Conservation (phyloP, 768 basidiomycete species). For the Pholiota conissans region DNA sequence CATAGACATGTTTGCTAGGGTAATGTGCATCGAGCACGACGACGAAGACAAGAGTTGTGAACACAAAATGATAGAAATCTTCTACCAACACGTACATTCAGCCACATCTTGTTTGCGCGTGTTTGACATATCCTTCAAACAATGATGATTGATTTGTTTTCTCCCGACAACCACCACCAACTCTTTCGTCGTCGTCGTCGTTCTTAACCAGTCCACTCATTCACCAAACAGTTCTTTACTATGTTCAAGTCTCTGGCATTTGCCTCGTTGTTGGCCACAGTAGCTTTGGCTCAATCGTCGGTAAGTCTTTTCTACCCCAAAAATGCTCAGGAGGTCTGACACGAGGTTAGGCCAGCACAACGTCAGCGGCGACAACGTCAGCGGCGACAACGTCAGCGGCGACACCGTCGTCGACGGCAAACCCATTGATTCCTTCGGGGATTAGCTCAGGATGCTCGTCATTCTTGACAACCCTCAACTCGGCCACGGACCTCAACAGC, state of each 20-base stretch:
- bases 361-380: not conserved
- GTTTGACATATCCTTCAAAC: conserved; percentile 26
- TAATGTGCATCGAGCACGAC: not conserved
- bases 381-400: conserved; percentile 19
- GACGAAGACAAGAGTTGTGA: not conserved
- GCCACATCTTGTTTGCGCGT: conserved; percentile 29
- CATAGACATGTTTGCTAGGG: not conserved
- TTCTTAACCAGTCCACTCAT: conserved; percentile 52
- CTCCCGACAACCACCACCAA: conserved; percentile 18
- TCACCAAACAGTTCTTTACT: conserved; percentile 30
- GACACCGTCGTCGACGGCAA: conserved; percentile 23
- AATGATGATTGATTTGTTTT: conserved; percentile 19
- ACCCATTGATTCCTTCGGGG: conserved; percentile 65
- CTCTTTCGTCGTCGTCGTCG: conserved; percentile 21
- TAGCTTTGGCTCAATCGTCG: conserved; percentile 50
- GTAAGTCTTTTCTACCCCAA: conserved; percentile 24
- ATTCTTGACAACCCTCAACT: conserved; percentile 67
- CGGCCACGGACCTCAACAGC: conserved; percentile 48
- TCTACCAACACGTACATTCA: conserved; percentile 3
- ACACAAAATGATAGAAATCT: not conserved
- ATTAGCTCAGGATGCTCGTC: conserved; percentile 54
- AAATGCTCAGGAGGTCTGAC: not conserved
- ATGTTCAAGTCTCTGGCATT: conserved; percentile 56
- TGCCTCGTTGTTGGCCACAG: conserved; percentile 49
- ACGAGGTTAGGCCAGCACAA: too few relatives aligned